Evolutionary conservation across 1,139 yeast genomes (phyloP).

Genomic region (Candida buenavistaensis): DNA sequence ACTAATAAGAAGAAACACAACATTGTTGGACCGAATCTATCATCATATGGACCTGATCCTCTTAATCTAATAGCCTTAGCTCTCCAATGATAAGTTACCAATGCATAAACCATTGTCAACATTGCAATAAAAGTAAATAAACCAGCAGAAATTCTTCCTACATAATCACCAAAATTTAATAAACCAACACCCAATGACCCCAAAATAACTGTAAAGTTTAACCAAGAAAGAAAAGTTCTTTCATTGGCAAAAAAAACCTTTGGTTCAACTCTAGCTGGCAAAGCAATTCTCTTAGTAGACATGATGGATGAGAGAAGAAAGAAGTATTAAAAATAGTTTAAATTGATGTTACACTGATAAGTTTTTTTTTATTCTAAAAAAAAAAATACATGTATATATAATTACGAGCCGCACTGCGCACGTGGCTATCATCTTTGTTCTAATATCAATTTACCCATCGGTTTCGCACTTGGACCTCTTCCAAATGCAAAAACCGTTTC

Average conservation of each 20-base stretch:
- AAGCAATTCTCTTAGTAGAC: constrained; percentile 78
- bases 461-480: constrained; percentile 54
- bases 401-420: background rate
- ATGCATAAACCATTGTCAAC: constrained; percentile 96
- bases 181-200: constrained; percentile 97
- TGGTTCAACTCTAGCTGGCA: constrained; percentile 98
- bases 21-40: constrained; percentile 98
- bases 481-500: constrained; percentile 58
- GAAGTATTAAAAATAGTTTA: too few species aligned
- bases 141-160: constrained; percentile 92
- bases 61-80: constrained; percentile 97
- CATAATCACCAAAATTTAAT: constrained; percentile 90
- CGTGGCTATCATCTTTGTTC: constrained; percentile 44
- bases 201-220: constrained; percentile 93
- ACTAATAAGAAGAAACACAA: constrained; percentile 87
- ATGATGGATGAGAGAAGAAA: constrained; percentile 10
- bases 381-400: too few species aligned
- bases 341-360: too few species aligned
- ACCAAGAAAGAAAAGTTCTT: constrained; percentile 97
- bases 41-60: constrained; percentile 98
- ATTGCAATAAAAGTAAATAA: constrained; percentile 91
- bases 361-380: too few species aligned
- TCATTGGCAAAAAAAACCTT: constrained; percentile 98
- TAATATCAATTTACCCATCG: constrained; percentile 60
- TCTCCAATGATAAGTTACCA: constrained; percentile 97